These are phyloP conservation scores for Tremella yokohamensis DNA, from an alignment of 768 basidiomycete genomes.

Conservation along the genomic window DNA sequence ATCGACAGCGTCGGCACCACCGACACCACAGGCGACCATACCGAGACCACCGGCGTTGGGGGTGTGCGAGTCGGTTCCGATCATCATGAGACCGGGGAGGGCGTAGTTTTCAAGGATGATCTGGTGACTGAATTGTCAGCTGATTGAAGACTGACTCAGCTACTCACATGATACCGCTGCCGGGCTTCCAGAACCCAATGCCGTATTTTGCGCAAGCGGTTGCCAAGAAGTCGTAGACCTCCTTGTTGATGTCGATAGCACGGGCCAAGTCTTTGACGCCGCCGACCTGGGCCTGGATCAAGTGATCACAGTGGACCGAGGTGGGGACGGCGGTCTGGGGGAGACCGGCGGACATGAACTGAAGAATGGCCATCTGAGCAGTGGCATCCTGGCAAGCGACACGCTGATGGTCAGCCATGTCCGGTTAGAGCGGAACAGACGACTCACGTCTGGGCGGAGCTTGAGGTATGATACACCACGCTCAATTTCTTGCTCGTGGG, in stretches of 20 bases:
- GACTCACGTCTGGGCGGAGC: conserved; percentile 89
- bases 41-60: conserved; percentile 99
- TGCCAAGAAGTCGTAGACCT: conserved; percentile 98
- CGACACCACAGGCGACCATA: conserved; percentile 99
- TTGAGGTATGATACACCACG: conserved; percentile 94
- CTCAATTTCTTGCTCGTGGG: conserved; percentile 61
- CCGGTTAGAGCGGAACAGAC: neutral
- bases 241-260: conserved; percentile 89
- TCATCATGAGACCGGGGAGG: conserved; percentile 98
- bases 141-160: conserved; percentile 7
- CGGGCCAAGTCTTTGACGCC: conserved; percentile 90
- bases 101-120: conserved; percentile 99
- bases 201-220: conserved; percentile 97
- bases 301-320: conserved; percentile 98
- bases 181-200: conserved; percentile 99
- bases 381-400: conserved; percentile 57
- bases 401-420: conserved; percentile 44
- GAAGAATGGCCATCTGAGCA: conserved; percentile 91
- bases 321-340: conserved; percentile 96
- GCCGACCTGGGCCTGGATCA: conserved; percentile 95
- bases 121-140: conserved; percentile 60
- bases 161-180: conserved; percentile 82
- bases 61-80: conserved; percentile 98
- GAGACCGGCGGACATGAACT: conserved; percentile 99
- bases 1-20: conserved; percentile 98